These are phyloP conservation scores for Cymodocea nodosa DNA, from an alignment of 116 monocot species.

Conservation along the genomic window DNA sequence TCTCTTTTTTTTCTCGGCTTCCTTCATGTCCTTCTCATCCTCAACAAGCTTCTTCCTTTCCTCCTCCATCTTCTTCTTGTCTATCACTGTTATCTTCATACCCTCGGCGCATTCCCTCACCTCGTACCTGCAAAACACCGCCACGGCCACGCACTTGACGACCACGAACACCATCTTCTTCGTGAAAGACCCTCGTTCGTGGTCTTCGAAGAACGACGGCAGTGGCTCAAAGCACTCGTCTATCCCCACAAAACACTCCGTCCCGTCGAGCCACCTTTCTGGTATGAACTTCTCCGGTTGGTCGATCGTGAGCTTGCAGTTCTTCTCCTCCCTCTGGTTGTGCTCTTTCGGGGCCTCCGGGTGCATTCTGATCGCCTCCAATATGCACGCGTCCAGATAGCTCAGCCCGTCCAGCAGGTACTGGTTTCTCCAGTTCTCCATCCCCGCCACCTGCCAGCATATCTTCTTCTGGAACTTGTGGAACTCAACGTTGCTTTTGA, in stretches of 20 bases:
- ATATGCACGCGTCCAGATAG: slow-evolving; percentile 1
- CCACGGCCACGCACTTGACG: slow-evolving; percentile 3
- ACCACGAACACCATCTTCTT: neutral
- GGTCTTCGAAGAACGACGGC: neutral
- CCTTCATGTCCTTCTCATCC: too few species aligned
- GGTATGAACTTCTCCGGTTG: neutral
- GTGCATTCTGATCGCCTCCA: neutral
- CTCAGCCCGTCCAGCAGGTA: neutral
- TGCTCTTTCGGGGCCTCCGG: neutral
- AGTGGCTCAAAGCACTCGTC: neutral
- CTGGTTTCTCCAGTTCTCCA: slow-evolving; percentile 1
- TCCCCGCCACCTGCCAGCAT: neutral
- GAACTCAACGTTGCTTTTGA: too few species aligned
- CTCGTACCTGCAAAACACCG: neutral
- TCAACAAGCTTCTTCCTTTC: too few species aligned
- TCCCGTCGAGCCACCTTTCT: slow-evolving; percentile 3
- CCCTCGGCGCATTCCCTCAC: neutral
- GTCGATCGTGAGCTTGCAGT: neutral
- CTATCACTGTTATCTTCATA: neutral
- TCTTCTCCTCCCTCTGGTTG: neutral
- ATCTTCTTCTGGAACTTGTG: neutral
- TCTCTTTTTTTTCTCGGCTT: too few species aligned
- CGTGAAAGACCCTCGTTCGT: neutral
- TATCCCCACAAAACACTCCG: neutral
- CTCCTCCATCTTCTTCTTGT: too few species aligned